phyloP scores from a whole-genome alignment of 2,329 filamentous ascomycete genomes.

The Aspergillus sp. region DNA sequence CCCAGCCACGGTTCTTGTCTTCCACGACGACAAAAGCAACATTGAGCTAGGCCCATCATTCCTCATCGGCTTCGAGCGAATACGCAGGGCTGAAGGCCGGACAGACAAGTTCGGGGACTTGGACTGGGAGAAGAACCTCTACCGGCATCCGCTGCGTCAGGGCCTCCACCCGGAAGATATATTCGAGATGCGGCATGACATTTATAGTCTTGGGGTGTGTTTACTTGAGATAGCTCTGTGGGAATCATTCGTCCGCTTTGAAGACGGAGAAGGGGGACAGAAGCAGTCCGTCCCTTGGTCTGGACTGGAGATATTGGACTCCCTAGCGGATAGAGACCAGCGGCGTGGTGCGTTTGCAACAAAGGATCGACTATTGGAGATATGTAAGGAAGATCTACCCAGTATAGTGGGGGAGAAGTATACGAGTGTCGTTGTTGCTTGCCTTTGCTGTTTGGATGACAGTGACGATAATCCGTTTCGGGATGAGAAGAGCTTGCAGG shows the following conservation, averaged over 20 bases:
- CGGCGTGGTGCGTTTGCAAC: too few species aligned
- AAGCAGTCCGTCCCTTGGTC: too few species aligned
- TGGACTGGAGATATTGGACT: too few species aligned
- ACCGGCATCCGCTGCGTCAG: neutral
- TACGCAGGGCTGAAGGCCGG: neutral
- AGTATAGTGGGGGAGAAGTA: too few species aligned
- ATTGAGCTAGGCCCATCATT: neutral
- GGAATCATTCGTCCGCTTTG: neutral
- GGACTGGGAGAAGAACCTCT: constrained; percentile 3
- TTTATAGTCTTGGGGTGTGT: constrained; percentile 9
- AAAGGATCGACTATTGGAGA: too few species aligned
- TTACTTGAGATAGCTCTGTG: constrained; percentile 1
- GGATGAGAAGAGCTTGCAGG: too few species aligned
- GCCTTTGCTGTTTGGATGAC: too few species aligned
- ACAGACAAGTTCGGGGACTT: neutral
- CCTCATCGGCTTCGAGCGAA: constrained; percentile 1
- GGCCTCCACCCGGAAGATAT: neutral
- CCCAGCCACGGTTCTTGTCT: neutral
- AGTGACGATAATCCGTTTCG: too few species aligned
- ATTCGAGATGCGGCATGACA: constrained; percentile 3
- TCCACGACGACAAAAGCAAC: neutral
- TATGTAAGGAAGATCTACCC: too few species aligned
- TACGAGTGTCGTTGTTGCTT: too few species aligned
- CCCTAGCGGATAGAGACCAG: too few species aligned
- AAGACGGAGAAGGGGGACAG: too few species aligned